Evolutionary conservation across 805 yeast species (phyloP), one percentile per base, ranked within the genome.

Genomic region (Starmerella bacillaris): DNA sequence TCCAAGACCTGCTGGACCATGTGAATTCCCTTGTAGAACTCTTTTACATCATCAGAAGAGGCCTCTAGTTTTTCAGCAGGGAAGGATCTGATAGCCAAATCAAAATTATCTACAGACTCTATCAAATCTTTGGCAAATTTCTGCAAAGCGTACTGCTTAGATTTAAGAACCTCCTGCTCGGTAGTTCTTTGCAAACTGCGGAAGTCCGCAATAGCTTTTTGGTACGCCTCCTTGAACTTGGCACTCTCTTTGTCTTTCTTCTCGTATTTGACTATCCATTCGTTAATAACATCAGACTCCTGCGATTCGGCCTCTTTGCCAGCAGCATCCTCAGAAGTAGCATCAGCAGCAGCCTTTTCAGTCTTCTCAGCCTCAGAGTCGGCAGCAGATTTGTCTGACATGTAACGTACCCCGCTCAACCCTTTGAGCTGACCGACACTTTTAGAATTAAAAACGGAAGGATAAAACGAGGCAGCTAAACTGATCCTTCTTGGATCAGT

Each of bases 151-250:
- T 74, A 83, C 52, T 80, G 94, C 53, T 67, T 75, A 36, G 94
- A 82, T 61, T 78, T 78, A 59, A 78, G 76, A 37, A 78, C 64
- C 55, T 84, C 94, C 48, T 78, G 68, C 60, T 78, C 77, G 40
- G 94, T 80, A 34, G 84, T 74, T 53, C 78, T 86, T 63, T 83
- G 95, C 49, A 83, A 64, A 59, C 79, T 82, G 50, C 93, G 72
- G 74, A 82, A 84, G 57, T 83, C 95, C 18, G 94, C 94, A 38
- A 82, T 68, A 18, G 92, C 68, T 47, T 92, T 72, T 38, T 80
- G 65, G 52, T 78, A 74, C 48, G 74, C 72, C 56, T 82, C 92
- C 57, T 80, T 83, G 61, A 78, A 62, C 47, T 77, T 82, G 18
- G 83, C 83, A 44, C 67, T 63, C 43, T 83, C 93, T 44, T 60